Evolutionary conservation across 176 grass and related monocot genomes (phyloP).

Genomic region (Triticum urartu): DNA sequence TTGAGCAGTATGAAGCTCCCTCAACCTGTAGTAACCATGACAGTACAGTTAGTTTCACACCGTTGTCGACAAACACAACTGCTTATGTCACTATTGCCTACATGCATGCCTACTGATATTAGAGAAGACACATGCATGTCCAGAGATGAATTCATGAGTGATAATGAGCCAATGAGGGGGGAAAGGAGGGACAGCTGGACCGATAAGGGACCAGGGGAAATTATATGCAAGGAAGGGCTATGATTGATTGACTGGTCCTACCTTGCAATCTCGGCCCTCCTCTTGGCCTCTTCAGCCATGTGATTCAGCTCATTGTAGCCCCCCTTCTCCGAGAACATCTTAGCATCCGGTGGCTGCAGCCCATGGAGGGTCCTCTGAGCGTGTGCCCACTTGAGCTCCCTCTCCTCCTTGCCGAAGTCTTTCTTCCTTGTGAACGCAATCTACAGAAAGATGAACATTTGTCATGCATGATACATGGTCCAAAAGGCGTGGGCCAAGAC

Average conservation of each 20-base stretch:
- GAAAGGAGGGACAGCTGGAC: neutral
- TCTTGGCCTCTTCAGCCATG: conserved; percentile 79
- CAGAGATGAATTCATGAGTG: neutral
- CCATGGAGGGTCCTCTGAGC: conserved; percentile 92
- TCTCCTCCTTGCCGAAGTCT: conserved; percentile 74
- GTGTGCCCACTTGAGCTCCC: conserved; percentile 86
- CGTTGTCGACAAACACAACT: neutral
- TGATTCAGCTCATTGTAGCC: conserved; percentile 68
- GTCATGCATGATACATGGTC: neutral
- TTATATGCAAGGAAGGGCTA: neutral
- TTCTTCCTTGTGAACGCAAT: conserved; percentile 90
- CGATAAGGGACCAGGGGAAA: neutral
- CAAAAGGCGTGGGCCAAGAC: neutral
- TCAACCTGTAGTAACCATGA: conserved; percentile 44
- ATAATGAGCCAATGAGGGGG: conserved; percentile 3
- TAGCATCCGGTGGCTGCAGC: conserved; percentile 60
- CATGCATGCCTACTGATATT: neutral
- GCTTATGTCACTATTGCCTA: neutral
- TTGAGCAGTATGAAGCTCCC: conserved; percentile 53
- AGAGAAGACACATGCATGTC: neutral
- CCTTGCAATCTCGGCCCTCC: conserved; percentile 86
- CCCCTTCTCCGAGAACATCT: conserved; percentile 62
- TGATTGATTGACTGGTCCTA: neutral
- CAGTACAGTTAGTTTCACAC: neutral
- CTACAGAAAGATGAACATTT: conserved; percentile 26